Percentiles rank a stretch among this genome's conserved stretches.
Conservation (phyloP, 2,329 filamentous ascomycete genomes). For the Penicillium crustosum region DNA sequence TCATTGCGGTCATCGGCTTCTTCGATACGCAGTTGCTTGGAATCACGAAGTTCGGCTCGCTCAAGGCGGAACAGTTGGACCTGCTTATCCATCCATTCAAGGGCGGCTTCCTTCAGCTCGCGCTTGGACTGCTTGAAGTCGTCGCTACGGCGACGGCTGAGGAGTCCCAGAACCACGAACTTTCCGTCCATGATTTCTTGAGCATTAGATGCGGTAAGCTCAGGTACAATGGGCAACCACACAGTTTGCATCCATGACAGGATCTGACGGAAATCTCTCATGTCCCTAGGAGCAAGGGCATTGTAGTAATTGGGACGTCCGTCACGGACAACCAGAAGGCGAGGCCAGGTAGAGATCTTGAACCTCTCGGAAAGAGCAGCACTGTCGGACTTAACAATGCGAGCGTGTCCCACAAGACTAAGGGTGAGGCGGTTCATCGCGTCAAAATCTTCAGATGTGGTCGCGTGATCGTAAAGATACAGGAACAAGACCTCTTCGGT, state of each 20-base stretch:
- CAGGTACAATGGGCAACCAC: slow-evolving; percentile 93
- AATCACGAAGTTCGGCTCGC: slow-evolving; percentile 86
- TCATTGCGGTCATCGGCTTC: slow-evolving; percentile 93
- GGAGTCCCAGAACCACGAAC: slow-evolving; percentile 87
- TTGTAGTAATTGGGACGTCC: slow-evolving; percentile 88
- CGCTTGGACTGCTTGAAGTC: slow-evolving; percentile 75
- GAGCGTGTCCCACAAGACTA: slow-evolving; percentile 85
- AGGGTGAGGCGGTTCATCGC: slow-evolving; percentile 84
- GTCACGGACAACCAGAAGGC: slow-evolving; percentile 83
- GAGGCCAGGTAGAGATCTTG: slow-evolving; percentile 97
- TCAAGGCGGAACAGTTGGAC: slow-evolving; percentile 88
- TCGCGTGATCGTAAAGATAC: slow-evolving; percentile 97
- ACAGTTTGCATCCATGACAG: slow-evolving; percentile 93
- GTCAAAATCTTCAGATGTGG: slow-evolving; percentile 85
- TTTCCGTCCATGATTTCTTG: slow-evolving; percentile 93
- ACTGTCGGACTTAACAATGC: slow-evolving; percentile 87
- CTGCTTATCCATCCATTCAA: slow-evolving; percentile 98
- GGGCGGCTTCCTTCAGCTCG: slow-evolving; percentile 91
- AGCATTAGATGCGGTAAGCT: slow-evolving; percentile 87
- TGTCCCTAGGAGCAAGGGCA: slow-evolving; percentile 81
- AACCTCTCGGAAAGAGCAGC: slow-evolving; percentile 73
- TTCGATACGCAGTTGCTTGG: slow-evolving; percentile 92
- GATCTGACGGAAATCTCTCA: slow-evolving; percentile 80
- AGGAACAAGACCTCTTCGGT: slow-evolving; percentile 94
- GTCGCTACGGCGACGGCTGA: slow-evolving; percentile 76